A percentile compares a stretch with the other conserved stretches of the same genome.
These are phyloP conservation scores for Adansonia grandidieri DNA, from an alignment of 441 rosid species.

Conservation along the genomic window DNA sequence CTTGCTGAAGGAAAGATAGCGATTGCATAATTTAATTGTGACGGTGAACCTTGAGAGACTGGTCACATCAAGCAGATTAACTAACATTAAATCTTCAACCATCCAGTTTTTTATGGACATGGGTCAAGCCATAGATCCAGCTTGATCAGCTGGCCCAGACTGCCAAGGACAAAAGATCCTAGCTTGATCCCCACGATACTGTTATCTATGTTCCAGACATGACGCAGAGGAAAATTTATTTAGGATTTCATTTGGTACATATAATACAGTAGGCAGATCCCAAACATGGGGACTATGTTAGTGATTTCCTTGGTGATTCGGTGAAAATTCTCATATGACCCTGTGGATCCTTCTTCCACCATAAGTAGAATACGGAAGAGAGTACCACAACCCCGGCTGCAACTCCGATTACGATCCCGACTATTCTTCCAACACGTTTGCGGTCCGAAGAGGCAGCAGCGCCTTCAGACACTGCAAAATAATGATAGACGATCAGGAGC, in stretches of 20 bases:
- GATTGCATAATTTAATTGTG: neutral
- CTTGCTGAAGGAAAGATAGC: neutral
- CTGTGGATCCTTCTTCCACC: slow-evolving; percentile 41
- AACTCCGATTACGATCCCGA: slow-evolving; percentile 48
- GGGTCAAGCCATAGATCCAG: neutral
- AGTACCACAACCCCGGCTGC: slow-evolving; percentile 39
- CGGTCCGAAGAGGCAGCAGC: slow-evolving; percentile 23
- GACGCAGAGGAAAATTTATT: neutral
- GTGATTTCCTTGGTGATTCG: slow-evolving; percentile 37
- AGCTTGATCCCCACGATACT: neutral
- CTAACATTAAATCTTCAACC: neutral
- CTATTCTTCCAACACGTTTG: slow-evolving; percentile 33
- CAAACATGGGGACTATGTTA: neutral
- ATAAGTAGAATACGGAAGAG: slow-evolving; percentile 40
- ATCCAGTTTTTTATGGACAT: neutral
- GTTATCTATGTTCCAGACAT: neutral
- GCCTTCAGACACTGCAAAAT: slow-evolving; percentile 26
- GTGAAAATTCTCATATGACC: slow-evolving; percentile 35
- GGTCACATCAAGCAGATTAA: neutral
- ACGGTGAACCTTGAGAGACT: neutral
- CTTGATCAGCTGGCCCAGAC: too few relatives aligned
- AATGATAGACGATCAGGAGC: neutral
- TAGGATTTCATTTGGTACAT: neutral
- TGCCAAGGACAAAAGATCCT: neutral
- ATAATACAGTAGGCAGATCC: neutral